A percentile compares a stretch with the other conserved stretches of the same genome.
Conservation (phyloP, 441 rosid genomes). For the Adansonia madagascariensis region DNA sequence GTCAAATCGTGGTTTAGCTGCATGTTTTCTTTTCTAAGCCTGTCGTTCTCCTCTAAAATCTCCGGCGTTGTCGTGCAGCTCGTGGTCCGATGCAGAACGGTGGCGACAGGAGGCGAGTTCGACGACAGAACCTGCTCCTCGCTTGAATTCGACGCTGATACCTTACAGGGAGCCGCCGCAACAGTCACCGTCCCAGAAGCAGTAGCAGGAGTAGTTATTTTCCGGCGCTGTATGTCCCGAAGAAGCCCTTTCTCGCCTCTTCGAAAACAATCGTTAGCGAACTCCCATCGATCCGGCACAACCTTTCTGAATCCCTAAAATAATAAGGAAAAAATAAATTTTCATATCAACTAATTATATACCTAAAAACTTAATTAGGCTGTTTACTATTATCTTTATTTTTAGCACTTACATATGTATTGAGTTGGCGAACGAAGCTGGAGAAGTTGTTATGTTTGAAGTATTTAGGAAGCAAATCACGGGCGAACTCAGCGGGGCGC, state of each 20-base stretch:
- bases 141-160: conserved; percentile 80
- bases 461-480: conserved; percentile 88
- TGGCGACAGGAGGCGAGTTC: conserved; percentile 60
- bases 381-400: background rate
- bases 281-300: conserved; percentile 96
- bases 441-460: conserved; percentile 98
- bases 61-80: conserved; percentile 80
- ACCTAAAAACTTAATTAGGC: background rate
- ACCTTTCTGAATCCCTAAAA: conserved; percentile 80
- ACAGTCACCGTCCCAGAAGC: conserved; percentile 40
- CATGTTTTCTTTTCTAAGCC: conserved; percentile 68
- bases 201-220: conserved; percentile 46
- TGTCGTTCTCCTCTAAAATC: conserved; percentile 81
- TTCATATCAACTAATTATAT: background rate
- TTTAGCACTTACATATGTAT: conserved; percentile 71
- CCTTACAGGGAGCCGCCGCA: conserved; percentile 31
- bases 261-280: conserved; percentile 73
- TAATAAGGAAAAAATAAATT: background rate
- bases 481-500: conserved; percentile 86
- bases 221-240: conserved; percentile 83
- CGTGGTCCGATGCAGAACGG: conserved; percentile 40
- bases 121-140: conserved; percentile 83
- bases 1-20: conserved; percentile 68
- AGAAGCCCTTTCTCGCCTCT: conserved; percentile 77
- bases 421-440: conserved; percentile 93